A percentile compares a stretch with the other conserved stretches of the same genome.
These are phyloP conservation scores for Ormosia emarginata DNA, from an alignment of 306 rosid genomes.

Conservation along the genomic window DNA sequence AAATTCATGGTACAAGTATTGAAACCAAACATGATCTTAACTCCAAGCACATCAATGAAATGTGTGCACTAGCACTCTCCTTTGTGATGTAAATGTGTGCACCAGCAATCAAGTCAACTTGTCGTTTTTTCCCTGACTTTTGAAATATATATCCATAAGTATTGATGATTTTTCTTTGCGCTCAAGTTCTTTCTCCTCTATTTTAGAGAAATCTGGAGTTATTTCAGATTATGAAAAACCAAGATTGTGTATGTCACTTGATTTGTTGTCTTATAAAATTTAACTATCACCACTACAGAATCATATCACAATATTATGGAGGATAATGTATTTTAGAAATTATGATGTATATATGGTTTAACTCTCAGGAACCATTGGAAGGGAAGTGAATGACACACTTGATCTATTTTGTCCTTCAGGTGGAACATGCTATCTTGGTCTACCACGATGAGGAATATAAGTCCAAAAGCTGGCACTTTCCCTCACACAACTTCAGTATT, in stretches of 20 bases:
- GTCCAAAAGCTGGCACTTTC: slow-evolving; percentile 76
- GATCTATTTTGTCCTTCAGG: slow-evolving; percentile 50
- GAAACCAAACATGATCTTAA: neutral
- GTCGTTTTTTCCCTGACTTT: neutral
- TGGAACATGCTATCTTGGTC: slow-evolving; percentile 58
- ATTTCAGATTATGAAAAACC: neutral
- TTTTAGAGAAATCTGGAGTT: neutral
- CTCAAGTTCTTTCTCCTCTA: neutral
- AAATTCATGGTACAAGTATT: neutral
- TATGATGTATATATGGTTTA: neutral
- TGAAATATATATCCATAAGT: neutral
- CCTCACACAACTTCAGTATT: slow-evolving; percentile 58
- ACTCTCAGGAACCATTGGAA: neutral
- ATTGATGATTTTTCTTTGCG: neutral
- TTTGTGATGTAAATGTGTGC: neutral
- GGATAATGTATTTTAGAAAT: neutral
- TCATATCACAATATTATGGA: neutral
- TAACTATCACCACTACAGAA: neutral
- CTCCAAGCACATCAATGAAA: neutral
- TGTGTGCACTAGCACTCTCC: neutral
- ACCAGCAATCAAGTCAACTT: neutral
- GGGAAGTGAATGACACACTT: slow-evolving; percentile 18
- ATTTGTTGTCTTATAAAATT: neutral
- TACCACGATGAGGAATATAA: slow-evolving; percentile 85
- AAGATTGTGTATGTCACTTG: neutral